Evolutionary conservation across 495 filamentous ascomycete species (phyloP), one percentile per base, ranked within the genome.

Genomic region (Talaromyces proteolyticus): DNA sequence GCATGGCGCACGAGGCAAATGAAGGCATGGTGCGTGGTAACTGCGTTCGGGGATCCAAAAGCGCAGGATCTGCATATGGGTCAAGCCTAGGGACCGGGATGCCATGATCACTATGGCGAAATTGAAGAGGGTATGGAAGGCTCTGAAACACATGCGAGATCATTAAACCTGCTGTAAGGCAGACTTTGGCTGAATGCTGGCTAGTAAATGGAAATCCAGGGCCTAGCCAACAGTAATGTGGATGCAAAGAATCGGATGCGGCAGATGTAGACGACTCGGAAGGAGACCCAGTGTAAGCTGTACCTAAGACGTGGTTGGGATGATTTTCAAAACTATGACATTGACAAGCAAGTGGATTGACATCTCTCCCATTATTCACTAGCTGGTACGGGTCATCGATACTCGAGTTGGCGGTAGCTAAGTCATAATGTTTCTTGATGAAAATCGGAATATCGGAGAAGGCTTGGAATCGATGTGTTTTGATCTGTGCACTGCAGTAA

Each of bases 1-100:
- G 80, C 78, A 84, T 82, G 7, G 80, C 69, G 54, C 80, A 84
- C 52, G 77, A 81, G 16, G 80, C 77, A 50, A 82, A 82, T 0
- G 76, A 72, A 0, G 80, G 80, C 75, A 84, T 81, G 16, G 76
- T 80, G 23, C 79, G 71, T 2, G 78, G 77, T 11, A 73, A 55
- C 21, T 63, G 64, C 10, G 57, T 61, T 10, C 53, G 53, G 5
- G 59, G 56, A 38, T 62, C 54, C 53, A 61, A 40, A 17, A 49
- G 12, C 2, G 36, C 20, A 26, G 47, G 34, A 40, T 49, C 51
- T 56, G 56, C 48, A 55, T 52, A 50, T 57, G 49, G 51, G 53
- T 38, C 23, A 52, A 53, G 40, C 16, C 20, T 29, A 34, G 29
- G 18, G 44, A 62, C 59, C 14, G 47, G 38, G 10, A 39, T 36